These are phyloP conservation scores for Chamaecrista fasciculata DNA, from an alignment of 306 rosid genomes.

Conservation along the genomic window DNA sequence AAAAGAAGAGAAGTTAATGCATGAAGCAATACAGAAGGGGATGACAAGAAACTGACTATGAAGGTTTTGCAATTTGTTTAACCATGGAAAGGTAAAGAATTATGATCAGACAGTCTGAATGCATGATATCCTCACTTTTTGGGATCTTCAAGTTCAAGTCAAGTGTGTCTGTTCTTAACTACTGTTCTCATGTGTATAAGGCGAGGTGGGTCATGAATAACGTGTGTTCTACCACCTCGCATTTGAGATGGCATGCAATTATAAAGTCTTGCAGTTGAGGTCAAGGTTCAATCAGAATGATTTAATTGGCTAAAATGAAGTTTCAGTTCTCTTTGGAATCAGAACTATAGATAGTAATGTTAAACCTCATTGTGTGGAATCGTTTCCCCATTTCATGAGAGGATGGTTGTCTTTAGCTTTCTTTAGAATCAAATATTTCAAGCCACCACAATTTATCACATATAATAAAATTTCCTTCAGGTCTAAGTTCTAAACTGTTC, in stretches of 20 bases:
- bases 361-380: background rate
- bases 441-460: slow-evolving; percentile 12
- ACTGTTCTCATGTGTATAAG: slow-evolving; percentile 5
- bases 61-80: slow-evolving; percentile 24
- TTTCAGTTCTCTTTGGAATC: slow-evolving; percentile 11
- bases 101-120: slow-evolving; percentile 3
- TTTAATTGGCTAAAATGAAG: slow-evolving; percentile 21
- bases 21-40: slow-evolving; percentile 11
- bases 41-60: slow-evolving; percentile 6
- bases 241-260: slow-evolving; percentile 24
- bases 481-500: slow-evolving; percentile 21
- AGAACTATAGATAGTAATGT: slow-evolving; percentile 3
- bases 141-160: slow-evolving; percentile 22
- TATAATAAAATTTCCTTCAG: slow-evolving; percentile 19
- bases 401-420: background rate
- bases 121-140: slow-evolving; percentile 14
- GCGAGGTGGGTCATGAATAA: slow-evolving; percentile 20
- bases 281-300: slow-evolving; percentile 10
- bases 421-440: slow-evolving; percentile 18
- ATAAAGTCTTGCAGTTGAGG: slow-evolving; percentile 12
- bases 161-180: slow-evolving; percentile 19
- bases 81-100: slow-evolving; percentile 17
- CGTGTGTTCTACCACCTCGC: slow-evolving; percentile 21
- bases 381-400: slow-evolving; percentile 3
- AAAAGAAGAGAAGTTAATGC: slow-evolving; percentile 14